Evolutionary conservation across 2,329 filamentous ascomycete species (phyloP).

Genomic region (Diaporthe caulivora): DNA sequence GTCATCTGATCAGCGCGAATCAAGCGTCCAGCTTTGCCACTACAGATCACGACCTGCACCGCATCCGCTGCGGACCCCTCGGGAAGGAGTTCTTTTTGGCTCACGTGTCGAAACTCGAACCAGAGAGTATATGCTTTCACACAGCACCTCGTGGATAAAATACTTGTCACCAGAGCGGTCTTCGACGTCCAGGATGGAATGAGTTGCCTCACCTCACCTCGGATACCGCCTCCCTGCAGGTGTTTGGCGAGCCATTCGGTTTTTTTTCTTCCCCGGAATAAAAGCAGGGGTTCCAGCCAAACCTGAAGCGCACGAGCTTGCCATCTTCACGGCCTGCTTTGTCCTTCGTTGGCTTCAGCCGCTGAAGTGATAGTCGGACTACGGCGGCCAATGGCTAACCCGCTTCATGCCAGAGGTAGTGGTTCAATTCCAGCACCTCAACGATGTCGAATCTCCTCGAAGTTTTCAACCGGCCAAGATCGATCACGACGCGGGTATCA

Average conservation of each 20-base stretch:
- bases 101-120: not conserved
- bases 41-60: constrained; percentile 17
- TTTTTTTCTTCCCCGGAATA: constrained; percentile 46
- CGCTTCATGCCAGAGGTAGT: constrained; percentile 15
- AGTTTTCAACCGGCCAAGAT: constrained; percentile 3
- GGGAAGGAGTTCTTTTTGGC: not conserved
- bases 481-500: constrained; percentile 1
- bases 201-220: constrained; percentile 24
- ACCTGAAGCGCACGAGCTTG: constrained; percentile 29
- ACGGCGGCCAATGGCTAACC: not conserved
- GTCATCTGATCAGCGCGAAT: constrained; percentile 7
- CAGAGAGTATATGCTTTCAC: not conserved
- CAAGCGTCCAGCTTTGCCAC: constrained; percentile 6
- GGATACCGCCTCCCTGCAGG: not conserved
- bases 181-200: constrained; percentile 23
- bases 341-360: constrained; percentile 6
- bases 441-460: constrained; percentile 10
- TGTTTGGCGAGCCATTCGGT: constrained; percentile 19
- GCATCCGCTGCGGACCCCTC: constrained; percentile 4
- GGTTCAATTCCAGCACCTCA: constrained; percentile 13
- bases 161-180: constrained; percentile 25
- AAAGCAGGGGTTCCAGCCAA: constrained; percentile 16
- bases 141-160: constrained; percentile 38
- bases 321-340: constrained; percentile 31
- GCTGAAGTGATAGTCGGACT: constrained; percentile 5